A percentile compares a stretch with the other conserved stretches of the same genome.
Conservation (phyloP, 1,284 basidiomycete genomes). For the Mycocalia duriaeana region DNA sequence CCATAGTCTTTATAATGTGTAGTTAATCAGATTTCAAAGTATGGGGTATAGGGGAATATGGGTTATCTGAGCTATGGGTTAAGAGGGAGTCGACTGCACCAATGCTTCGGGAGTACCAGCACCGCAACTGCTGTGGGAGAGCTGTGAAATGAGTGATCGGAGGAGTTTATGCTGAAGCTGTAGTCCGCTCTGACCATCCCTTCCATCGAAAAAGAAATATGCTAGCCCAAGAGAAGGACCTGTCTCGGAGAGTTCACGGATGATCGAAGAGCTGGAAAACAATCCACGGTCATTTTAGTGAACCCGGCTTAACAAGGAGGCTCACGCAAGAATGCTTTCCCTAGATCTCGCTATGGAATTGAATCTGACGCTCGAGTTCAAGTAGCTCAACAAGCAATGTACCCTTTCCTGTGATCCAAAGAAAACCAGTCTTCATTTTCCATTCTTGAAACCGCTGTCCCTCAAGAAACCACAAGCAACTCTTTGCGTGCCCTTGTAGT, state of each 20-base stretch:
- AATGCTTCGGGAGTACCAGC: too few relatives aligned
- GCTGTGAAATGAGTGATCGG: neutral
- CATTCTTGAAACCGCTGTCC: slow-evolving; percentile 1
- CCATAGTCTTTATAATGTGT: too few relatives aligned
- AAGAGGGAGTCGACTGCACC: neutral
- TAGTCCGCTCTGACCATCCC: neutral
- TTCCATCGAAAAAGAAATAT: neutral
- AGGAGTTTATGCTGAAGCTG: neutral
- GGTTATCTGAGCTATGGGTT: neutral
- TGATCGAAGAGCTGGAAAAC: neutral
- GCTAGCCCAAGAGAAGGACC: neutral
- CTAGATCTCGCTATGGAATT: neutral
- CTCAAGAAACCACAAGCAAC: slow-evolving; percentile 7
- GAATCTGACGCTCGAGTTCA: neutral
- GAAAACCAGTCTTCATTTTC: neutral
- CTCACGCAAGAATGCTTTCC: neutral
- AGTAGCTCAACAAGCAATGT: neutral
- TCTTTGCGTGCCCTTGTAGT: slow-evolving; percentile 4
- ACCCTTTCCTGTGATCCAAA: slow-evolving; percentile 1
- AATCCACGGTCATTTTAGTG: neutral
- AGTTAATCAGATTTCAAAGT: too few relatives aligned
- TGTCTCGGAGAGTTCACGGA: neutral
- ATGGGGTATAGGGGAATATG: neutral
- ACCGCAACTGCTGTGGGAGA: too few relatives aligned
- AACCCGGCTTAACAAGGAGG: neutral